phyloP scores from a whole-genome alignment of 2,329 filamentous ascomycete genomes.

The Metarhizium brunneum region DNA sequence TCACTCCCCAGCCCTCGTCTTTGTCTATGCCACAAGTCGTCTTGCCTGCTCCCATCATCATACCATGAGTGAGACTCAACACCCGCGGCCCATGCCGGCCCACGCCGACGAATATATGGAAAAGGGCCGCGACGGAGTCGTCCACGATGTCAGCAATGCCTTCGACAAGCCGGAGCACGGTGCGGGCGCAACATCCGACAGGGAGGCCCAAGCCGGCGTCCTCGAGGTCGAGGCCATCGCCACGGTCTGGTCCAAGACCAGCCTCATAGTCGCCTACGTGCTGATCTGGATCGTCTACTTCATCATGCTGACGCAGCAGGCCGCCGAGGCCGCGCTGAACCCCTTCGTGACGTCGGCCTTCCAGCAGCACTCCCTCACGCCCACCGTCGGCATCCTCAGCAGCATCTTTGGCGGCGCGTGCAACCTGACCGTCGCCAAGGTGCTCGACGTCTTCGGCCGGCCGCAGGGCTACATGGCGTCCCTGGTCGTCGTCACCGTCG shows the following conservation, averaged over 20 bases:
- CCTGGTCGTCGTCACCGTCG: slow-evolving; percentile 30
- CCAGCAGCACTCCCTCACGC: slow-evolving; percentile 38
- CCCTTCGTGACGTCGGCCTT: slow-evolving; percentile 41
- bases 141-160: neutral
- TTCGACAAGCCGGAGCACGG: neutral
- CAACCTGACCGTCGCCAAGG: slow-evolving; percentile 54
- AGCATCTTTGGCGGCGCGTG: slow-evolving; percentile 45
- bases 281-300: slow-evolving; percentile 40
- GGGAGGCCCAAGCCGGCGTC: slow-evolving; percentile 23
- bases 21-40: neutral
- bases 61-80: neutral
- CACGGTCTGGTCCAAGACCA: slow-evolving; percentile 25
- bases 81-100: neutral
- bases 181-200: neutral
- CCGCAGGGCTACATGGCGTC: slow-evolving; percentile 49
- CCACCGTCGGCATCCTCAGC: slow-evolving; percentile 41
- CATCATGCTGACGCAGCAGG: slow-evolving; percentile 32
- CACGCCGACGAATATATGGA: neutral
- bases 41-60: neutral
- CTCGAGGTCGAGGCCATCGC: slow-evolving; percentile 30
- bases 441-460: slow-evolving; percentile 55
- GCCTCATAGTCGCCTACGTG: slow-evolving; percentile 28
- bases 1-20: too few species aligned
- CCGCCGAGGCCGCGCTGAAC: slow-evolving; percentile 25
- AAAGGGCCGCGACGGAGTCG: neutral